Evolutionary conservation across 140 eudicot species (phyloP), one percentile per base, ranked within the genome.

Genomic region (Cichorium intybus): DNA sequence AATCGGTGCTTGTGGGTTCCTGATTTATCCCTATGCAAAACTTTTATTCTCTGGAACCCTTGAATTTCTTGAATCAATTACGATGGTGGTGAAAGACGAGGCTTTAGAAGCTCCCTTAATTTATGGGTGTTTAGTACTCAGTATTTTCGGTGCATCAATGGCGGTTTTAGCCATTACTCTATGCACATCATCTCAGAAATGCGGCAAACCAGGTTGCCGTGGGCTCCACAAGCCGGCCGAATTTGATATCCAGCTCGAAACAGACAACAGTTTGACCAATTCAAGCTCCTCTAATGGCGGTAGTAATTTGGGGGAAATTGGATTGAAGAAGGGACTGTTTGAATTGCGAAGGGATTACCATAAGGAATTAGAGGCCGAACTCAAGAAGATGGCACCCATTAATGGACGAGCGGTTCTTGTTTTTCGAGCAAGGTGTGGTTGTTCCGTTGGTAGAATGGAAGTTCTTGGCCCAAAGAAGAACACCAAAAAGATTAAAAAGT

Each of bases 401-500:
- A 90, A 87, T 78, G 97, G 97, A 35, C 74, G 95, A 51, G 97
- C 89, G 34, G 81, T 90, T 68, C 83, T 90, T 18, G 81, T 87
- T 31, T 84, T 87, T 39, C 66, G 88, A 22, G 97, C 86, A 0
- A 82, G 94, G 61, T 87, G 97, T 74, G 97, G 97, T 20, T 90
- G 97, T 57, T 85, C 90, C 34, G 84, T 84, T 67, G 95, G 93
- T 9, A 77, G 82, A 69, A 73, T 90, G 85, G 95, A 87, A 64
- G 95, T 90, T 72, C 82, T 76, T 0, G 97, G 97, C 27, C 86
- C 86, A 5, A 80, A 66, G 69, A 86, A 84, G 77, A 61, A 15
- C 16, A 17, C 62, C 57, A 75, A 81, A 66, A 90, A 82, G 94
- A 71, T 84, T 47, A 87, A 84, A 78, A 90, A 90, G 70, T 84